Percentiles rank a stretch among this genome's conserved stretches.
Conservation (phyloP, 257 asterid species). For the Gentiana straminea region DNA sequence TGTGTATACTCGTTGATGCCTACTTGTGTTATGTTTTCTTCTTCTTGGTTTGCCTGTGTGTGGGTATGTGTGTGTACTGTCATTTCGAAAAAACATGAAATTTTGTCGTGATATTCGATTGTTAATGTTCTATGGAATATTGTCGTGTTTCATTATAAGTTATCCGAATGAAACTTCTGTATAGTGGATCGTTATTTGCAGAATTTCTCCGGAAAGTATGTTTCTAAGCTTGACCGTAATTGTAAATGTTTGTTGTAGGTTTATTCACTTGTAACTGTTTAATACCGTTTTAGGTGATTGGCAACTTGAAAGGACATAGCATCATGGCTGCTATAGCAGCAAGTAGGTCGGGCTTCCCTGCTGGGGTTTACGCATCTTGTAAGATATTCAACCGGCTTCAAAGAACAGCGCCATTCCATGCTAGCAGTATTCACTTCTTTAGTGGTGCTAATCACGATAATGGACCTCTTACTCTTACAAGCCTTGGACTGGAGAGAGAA, state of each 20-base stretch:
- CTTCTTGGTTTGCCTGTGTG: not conserved
- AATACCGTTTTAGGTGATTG: conserved; percentile 6
- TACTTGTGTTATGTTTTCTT: not conserved
- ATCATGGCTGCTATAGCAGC: conserved; percentile 35
- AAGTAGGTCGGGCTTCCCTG: conserved; percentile 13
- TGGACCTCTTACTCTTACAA: conserved; percentile 56
- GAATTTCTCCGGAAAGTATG: not conserved
- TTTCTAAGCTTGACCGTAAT: not conserved
- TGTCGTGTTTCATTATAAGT: too few species aligned
- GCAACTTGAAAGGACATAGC: conserved; percentile 2
- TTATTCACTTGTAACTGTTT: conserved; percentile 5
- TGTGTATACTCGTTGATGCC: not conserved
- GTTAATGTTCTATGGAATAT: not conserved
- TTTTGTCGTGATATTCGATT: not conserved
- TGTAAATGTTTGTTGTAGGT: not conserved
- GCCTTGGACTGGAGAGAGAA: conserved; percentile 52
- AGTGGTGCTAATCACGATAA: conserved; percentile 11
- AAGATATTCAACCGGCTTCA: conserved; percentile 9
- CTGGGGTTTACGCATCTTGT: conserved; percentile 11
- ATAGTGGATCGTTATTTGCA: not conserved
- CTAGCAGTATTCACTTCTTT: conserved; percentile 1
- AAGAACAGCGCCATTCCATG: not conserved
- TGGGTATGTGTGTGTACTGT: not conserved
- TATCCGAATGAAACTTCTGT: too few species aligned
- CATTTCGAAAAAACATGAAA: not conserved